Conservation (phyloP, 2,329 filamentous ascomycete species). For the Calcarisporium arbuscula region DNA sequence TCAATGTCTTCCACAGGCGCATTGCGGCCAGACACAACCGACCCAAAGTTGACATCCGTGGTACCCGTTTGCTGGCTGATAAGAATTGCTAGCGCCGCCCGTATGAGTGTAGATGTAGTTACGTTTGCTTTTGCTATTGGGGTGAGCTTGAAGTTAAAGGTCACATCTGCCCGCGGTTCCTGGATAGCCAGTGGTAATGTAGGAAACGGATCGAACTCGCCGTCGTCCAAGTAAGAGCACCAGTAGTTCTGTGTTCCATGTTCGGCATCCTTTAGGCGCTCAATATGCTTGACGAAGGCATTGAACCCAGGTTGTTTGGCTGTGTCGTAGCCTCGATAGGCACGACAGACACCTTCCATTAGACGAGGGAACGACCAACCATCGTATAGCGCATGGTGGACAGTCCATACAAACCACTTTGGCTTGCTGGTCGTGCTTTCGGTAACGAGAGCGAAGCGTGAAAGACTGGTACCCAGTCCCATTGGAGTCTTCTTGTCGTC, state of each 20-base stretch:
- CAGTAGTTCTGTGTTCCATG: too few relatives aligned
- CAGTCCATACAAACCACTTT: too few relatives aligned
- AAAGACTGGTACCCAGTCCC: background rate
- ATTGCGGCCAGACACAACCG: constrained; percentile 17
- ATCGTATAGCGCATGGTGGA: too few relatives aligned
- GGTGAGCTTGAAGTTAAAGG: background rate
- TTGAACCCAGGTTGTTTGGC: too few relatives aligned
- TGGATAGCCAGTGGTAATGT: background rate
- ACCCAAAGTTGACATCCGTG: constrained; percentile 24
- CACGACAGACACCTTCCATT: too few relatives aligned
- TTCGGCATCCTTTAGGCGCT: too few relatives aligned
- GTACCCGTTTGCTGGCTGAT: constrained; percentile 8
- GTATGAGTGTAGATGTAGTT: background rate
- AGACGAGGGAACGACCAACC: too few relatives aligned
- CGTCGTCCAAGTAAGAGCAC: background rate
- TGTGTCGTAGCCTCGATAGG: too few relatives aligned
- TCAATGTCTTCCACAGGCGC: constrained; percentile 18
- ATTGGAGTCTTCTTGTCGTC: background rate
- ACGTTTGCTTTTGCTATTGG: background rate
- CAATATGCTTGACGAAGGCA: too few relatives aligned
- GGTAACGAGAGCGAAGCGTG: background rate
- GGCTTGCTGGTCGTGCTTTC: too few relatives aligned
- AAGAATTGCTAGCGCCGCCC: constrained; percentile 7
- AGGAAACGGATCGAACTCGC: background rate
- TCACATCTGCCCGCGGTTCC: background rate